A percentile compares a stretch with the other conserved stretches of the same genome.
Evolutionary conservation across 345 rosid genomes (phyloP).

Genomic region (Salix exigua): DNA sequence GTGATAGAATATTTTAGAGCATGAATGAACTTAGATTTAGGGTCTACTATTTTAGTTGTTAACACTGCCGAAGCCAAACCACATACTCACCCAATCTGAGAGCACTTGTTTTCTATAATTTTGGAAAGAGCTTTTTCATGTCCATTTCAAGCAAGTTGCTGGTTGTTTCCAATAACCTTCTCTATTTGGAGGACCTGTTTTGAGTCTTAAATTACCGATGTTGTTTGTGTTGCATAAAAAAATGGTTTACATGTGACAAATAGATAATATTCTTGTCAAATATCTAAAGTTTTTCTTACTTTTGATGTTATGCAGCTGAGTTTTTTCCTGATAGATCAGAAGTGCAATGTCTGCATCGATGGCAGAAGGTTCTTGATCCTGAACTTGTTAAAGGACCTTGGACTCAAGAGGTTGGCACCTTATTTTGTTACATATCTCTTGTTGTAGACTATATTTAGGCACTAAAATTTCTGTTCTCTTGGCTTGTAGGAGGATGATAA

Average conservation of each 20-base stretch:
- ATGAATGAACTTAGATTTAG: background rate
- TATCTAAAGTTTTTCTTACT: background rate
- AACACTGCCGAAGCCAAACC: background rate
- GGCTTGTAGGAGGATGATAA: conserved; percentile 78
- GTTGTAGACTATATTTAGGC: conserved; percentile 4
- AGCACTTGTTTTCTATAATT: background rate
- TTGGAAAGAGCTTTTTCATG: background rate
- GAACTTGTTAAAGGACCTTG: conserved; percentile 98
- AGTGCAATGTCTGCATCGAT: conserved; percentile 96
- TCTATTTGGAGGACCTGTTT: background rate
- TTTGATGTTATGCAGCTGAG: conserved; percentile 53
- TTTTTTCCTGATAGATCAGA: conserved; percentile 81
- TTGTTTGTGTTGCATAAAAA: background rate
- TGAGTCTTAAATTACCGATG: background rate
- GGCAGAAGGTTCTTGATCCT: conserved; percentile 99
- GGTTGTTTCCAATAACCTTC: background rate
- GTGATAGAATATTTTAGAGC: background rate
- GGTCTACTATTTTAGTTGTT: background rate
- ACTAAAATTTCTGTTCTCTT: conserved; percentile 11
- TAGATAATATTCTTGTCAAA: background rate
- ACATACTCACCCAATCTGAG: too few species aligned
- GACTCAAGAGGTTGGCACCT: conserved; percentile 74
- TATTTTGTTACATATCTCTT: conserved; percentile 7
- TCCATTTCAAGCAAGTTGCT: background rate
- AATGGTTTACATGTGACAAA: background rate